A percentile compares a stretch with the other conserved stretches of the same genome.
Conservation (phyloP, 2,329 filamentous ascomycete genomes). For the Pyricularia grisea region DNA sequence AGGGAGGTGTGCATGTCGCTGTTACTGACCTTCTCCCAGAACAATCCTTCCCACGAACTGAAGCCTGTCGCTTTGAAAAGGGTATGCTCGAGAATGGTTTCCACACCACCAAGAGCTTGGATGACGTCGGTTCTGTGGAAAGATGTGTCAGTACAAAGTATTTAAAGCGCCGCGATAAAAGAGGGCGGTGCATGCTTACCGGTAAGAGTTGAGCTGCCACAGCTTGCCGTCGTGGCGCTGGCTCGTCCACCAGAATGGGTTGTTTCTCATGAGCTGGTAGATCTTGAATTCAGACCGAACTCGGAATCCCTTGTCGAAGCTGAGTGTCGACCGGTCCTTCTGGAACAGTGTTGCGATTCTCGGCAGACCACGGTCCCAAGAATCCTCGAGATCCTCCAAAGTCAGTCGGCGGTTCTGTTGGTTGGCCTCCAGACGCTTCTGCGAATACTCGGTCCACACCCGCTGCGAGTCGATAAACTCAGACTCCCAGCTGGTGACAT, state of each 20-base stretch:
- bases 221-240: constrained; percentile 95
- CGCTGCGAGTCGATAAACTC: constrained; percentile 98
- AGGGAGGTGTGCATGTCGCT: not conserved
- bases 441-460: constrained; percentile 98
- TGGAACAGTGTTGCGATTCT: constrained; percentile 99
- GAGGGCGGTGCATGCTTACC: not conserved
- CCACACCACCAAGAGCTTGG: constrained; percentile 89
- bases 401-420: constrained; percentile 94
- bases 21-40: constrained; percentile 48
- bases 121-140: constrained; percentile 74
- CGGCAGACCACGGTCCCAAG: constrained; percentile 94
- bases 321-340: constrained; percentile 92
- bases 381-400: constrained; percentile 92
- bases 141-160: not conserved
- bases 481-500: constrained; percentile 98
- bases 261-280: constrained; percentile 98
- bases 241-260: constrained; percentile 99
- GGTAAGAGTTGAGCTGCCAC: constrained; percentile 85
- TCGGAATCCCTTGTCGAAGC: constrained; percentile 97
- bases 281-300: constrained; percentile 94
- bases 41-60: constrained; percentile 83
- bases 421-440: constrained; percentile 93
- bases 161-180: too few relatives aligned
- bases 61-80: constrained; percentile 96
- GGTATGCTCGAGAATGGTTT: constrained; percentile 95